Evolutionary conservation across 306 rosid species (phyloP).

Genomic region (Casuarina glauca): DNA sequence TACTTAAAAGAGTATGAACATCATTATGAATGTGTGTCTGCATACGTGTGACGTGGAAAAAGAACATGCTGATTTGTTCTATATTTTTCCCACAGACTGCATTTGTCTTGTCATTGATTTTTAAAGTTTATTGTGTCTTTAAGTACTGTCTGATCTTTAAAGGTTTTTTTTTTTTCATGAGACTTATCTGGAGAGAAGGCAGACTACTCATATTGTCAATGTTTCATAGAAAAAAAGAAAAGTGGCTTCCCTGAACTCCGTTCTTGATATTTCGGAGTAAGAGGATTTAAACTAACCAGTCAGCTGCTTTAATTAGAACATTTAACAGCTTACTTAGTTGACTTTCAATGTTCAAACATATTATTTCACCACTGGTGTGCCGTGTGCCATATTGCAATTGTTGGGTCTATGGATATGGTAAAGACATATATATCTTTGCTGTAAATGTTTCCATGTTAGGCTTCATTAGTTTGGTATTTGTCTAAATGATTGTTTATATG

Average conservation of each 20-base stretch:
- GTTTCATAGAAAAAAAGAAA: neutral
- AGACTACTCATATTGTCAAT: neutral
- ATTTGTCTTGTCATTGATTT: neutral
- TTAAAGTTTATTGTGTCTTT: neutral
- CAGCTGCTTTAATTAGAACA: neutral
- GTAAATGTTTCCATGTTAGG: too few species aligned
- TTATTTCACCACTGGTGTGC: too few species aligned
- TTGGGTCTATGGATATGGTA: too few species aligned
- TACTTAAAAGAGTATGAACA: neutral
- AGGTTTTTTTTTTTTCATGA: neutral
- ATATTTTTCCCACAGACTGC: neutral
- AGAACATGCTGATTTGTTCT: neutral
- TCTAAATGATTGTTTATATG: too few species aligned
- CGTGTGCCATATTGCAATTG: too few species aligned
- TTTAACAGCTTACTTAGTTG: too few species aligned
- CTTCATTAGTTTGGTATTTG: too few species aligned
- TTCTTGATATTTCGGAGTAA: neutral
- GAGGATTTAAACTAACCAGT: neutral
- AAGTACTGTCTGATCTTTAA: neutral
- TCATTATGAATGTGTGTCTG: neutral
- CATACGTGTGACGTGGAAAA: neutral
- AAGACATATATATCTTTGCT: too few species aligned
- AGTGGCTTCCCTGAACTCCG: neutral
- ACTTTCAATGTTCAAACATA: too few species aligned
- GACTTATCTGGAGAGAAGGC: neutral